Evolutionary conservation across 176 grass and related monocot genomes (phyloP).

Genomic region (Musa troglodytarum): DNA sequence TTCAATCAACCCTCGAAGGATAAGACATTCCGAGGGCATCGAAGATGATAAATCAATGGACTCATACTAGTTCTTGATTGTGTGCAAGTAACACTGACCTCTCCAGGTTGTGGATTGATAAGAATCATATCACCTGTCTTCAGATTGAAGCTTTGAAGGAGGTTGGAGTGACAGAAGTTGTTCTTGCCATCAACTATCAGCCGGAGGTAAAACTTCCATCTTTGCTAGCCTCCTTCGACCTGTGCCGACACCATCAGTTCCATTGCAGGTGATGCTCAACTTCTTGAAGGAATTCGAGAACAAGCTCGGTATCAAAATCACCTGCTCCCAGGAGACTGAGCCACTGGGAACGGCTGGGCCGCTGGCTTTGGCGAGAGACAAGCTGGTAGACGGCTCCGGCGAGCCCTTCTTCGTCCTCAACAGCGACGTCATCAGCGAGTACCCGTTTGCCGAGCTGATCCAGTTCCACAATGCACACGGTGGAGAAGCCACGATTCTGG

Average conservation of each 20-base stretch:
- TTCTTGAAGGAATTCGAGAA: not conserved
- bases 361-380: not conserved
- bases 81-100: too few species aligned
- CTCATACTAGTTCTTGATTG: too few species aligned
- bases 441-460: not conserved
- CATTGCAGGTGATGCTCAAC: not conserved
- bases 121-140: not conserved
- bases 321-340: not conserved
- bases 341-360: not conserved
- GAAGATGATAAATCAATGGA: too few species aligned
- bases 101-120: not conserved
- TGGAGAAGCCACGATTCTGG: not conserved
- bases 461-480: not conserved
- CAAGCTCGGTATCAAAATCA: constrained; percentile 1
- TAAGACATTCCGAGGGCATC: too few species aligned
- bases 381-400: not conserved
- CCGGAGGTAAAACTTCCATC: not conserved
- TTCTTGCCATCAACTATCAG: constrained; percentile 1
- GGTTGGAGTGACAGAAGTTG: not conserved
- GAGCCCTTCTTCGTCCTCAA: not conserved
- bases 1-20: too few species aligned
- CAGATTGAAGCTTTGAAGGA: constrained; percentile 1
- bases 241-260: too few species aligned
- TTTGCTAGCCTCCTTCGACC: not conserved
- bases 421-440: constrained; percentile 2